phyloP scores from a whole-genome alignment of 345 rosid species.

The Boechera stricta region DNA sequence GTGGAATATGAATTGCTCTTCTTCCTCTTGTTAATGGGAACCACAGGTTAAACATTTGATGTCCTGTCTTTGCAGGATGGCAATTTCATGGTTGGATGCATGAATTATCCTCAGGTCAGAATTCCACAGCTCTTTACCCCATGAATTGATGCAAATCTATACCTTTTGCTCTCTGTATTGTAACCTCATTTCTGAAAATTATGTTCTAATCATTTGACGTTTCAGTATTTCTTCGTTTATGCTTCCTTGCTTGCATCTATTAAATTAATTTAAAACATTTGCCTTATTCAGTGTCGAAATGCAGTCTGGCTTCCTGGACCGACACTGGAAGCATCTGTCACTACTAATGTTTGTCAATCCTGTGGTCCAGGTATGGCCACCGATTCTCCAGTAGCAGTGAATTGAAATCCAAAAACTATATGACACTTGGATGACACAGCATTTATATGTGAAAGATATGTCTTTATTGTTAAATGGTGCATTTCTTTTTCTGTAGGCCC shows the following conservation, averaged over 20 bases:
- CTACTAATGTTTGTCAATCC: constrained; percentile 67
- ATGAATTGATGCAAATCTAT: not conserved
- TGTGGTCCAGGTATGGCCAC: constrained; percentile 74
- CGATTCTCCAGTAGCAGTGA: not conserved
- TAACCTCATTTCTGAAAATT: not conserved
- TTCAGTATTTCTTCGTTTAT: constrained; percentile 12
- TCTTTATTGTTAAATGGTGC: not conserved
- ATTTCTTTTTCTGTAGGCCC: constrained; percentile 55
- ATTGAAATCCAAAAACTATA: constrained; percentile 1
- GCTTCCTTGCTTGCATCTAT: constrained; percentile 12
- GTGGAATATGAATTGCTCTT: constrained; percentile 21
- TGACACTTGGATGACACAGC: not conserved
- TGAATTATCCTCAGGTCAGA: constrained; percentile 78
- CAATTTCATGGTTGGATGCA: constrained; percentile 95
- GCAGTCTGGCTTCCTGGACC: constrained; percentile 98
- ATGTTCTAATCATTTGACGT: not conserved
- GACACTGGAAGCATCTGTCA: constrained; percentile 80
- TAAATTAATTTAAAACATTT: not conserved
- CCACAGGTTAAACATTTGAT: constrained; percentile 26
- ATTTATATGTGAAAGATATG: not conserved
- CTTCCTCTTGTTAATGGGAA: constrained; percentile 16
- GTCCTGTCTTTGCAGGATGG: constrained; percentile 65
- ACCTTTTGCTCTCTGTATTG: not conserved
- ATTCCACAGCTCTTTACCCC: constrained; percentile 22
- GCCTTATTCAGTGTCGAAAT: constrained; percentile 76